Base-by-base conservation (phyloP, 225 moss, liverwort and hornwort genomes). In the Bryoerythrophyllum caledonicum region DNA sequence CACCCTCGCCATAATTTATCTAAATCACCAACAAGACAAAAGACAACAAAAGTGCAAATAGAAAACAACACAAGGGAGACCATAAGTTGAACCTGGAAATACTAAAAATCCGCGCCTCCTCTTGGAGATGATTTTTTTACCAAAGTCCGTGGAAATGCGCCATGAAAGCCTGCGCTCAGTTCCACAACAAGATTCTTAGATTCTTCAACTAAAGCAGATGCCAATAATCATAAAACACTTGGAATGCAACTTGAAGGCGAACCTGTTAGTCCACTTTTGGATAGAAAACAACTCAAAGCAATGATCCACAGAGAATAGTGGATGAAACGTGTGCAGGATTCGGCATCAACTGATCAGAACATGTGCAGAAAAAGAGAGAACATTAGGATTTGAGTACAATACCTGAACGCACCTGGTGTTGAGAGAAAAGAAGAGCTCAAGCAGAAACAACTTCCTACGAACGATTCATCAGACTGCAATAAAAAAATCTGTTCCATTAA, bases 401-500 rank as follows among this genome's bases (percentile, higher is more conserved):
- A 57, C 66, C 75, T 75, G 66, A 4, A 21, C 66, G 57, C 55
- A 54, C 26, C 71, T 55, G 25, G 25, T 25, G 26, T 41, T 41
- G 26, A 41, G 6, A 65, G 26, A 55, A 65, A 67, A 56, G 43
- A 67, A 67, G 67, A 67, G 63, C 65, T 44, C 65, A 75, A 57
- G 66, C 65, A 67, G 68, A 68, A 68, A 68, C 46, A 76, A 76
- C 60, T 48, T 73, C 59, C 67, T 37, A 38, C 8, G 38, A 38
- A 79, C 26, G 24, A 58, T 79, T 24, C 68, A 68, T 68, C 53
- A 51, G 74, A 73, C 54, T 61, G 40, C 60, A 79, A 74, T 74
- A 62, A 79, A 73, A n/a, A 66, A 74, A 73, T 17, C 34, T 38
- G 67, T 54, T 67, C 74, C 79, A 79, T 74, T 67, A 68, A 79